Percentiles rank a stretch among this genome's conserved stretches.
phyloP scores from a whole-genome alignment of 1,284 basidiomycete species.

The Melampsora abietis-canadensis region DNA sequence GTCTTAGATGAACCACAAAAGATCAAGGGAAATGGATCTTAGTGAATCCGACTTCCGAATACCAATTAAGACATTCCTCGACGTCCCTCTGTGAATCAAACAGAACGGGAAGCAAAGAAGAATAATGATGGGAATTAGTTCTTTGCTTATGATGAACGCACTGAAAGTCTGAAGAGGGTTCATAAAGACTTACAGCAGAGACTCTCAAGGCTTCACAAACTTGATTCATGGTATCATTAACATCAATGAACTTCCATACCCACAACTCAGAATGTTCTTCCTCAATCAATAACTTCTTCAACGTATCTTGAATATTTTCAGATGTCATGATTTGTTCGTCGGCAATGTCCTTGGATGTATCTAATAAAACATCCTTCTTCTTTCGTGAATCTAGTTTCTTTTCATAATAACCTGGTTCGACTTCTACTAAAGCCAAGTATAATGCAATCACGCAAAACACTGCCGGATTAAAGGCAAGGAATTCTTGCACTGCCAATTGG shows the following conservation, averaged over 20 bases:
- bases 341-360: neutral
- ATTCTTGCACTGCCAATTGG: constrained; percentile 12
- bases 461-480: constrained; percentile 33
- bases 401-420: constrained; percentile 37
- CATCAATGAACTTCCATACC: constrained; percentile 34
- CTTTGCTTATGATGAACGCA: neutral
- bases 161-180: neutral
- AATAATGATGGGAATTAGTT: neutral
- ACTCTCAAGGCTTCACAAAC: constrained; percentile 19
- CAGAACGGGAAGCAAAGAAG: neutral
- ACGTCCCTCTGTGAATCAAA: neutral
- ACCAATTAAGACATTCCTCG: constrained; percentile 14
- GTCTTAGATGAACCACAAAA: too few relatives aligned
- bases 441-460: constrained; percentile 40
- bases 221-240: constrained; percentile 36
- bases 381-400: constrained; percentile 8
- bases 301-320: neutral
- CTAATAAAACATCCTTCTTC: neutral
- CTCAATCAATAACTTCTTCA: neutral
- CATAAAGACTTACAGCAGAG: constrained; percentile 17
- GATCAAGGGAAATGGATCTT: too few relatives aligned
- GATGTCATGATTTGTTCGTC: neutral
- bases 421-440: constrained; percentile 25
- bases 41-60: neutral
- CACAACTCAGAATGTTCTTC: constrained; percentile 13